Evolutionary conservation across 345 rosid species (phyloP), one percentile per base, ranked within the genome.

Genomic region (Mallotus nudiflorus): DNA sequence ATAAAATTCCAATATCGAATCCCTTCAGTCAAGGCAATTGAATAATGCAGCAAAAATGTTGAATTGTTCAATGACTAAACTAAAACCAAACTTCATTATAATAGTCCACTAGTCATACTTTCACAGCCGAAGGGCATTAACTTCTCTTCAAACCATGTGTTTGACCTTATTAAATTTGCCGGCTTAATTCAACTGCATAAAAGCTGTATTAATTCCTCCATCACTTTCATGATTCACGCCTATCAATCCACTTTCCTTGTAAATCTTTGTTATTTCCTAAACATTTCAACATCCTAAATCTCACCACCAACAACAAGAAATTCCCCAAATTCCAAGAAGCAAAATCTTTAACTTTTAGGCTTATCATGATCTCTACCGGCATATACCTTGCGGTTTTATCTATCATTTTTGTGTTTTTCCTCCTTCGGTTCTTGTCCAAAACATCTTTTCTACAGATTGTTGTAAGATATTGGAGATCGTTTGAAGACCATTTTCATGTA

Each of bases 391-490:
- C 20, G 1, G 3, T 24, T 56, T 49, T 67, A 20, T 13, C 50
- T 9, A 20, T 29, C 28, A 48, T 67, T 15, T 0, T 59, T 13
- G 52, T 67, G 46, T 20, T 73, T 67, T 39, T 27, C 6, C 33
- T 75, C 12, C 19, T 69, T 24, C 5, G 48, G 27, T 55, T 69
- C 28, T 33, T 75, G 28, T 49, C 61, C 13, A 48, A 27, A 65
- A 75, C 78, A 24, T 75, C 74, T 25, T 35, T 69, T 42, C 62
- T 69, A 3, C 78, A 56, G 7, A 69, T 69, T 29, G 22, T 75
- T 50, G 24, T n/a, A n/a, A 6, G 42, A 5, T 35, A 52, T 29
- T 75, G 58, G 58, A 18, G 57, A n/a, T 69, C 69, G 1, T 45
- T 75, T 20, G 73, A 31, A 63, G 73, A 68, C 56, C 15, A 20